Conservation (phyloP, 768 basidiomycete species). For the Tricholoma furcatifolium region DNA sequence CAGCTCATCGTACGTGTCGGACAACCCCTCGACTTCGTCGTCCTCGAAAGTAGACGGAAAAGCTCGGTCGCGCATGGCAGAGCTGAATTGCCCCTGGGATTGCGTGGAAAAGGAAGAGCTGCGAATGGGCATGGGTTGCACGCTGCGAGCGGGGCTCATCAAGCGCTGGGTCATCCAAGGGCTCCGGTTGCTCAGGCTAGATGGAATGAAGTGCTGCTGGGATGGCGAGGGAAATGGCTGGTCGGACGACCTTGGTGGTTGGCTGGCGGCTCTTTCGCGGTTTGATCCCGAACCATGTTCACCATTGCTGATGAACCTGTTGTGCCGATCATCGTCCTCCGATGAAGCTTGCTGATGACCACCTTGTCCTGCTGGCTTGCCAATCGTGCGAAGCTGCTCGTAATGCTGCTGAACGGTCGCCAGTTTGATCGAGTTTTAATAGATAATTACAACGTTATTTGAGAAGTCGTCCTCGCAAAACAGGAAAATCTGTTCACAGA, state of each 20-base stretch:
- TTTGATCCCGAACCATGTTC: conserved; percentile 44
- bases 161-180: conserved; percentile 48
- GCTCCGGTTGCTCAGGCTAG: conserved; percentile 40
- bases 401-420: conserved; percentile 24
- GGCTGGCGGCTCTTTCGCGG: conserved; percentile 67
- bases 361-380: conserved; percentile 27
- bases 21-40: conserved; percentile 67
- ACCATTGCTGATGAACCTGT: conserved; percentile 51
- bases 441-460: conserved; percentile 13
- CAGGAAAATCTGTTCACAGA: conserved; percentile 6
- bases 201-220: conserved; percentile 48
- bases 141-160: conserved; percentile 41
- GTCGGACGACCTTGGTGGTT: conserved; percentile 58
- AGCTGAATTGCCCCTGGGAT: conserved; percentile 54
- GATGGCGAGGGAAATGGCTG: conserved; percentile 50
- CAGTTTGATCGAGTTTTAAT: conserved; percentile 16
- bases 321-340: conserved; percentile 60
- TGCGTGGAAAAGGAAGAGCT: conserved; percentile 67
- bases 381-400: conserved; percentile 21
- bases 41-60: conserved; percentile 83
- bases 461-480: conserved; percentile 10
- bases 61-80: conserved; percentile 62
- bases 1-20: conserved; percentile 62
- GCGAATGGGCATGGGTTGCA: conserved; percentile 56
- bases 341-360: conserved; percentile 28